Base-by-base conservation (phyloP, 2,329 filamentous ascomycete species). In the Aspergillus pseudoviridinutans region DNA sequence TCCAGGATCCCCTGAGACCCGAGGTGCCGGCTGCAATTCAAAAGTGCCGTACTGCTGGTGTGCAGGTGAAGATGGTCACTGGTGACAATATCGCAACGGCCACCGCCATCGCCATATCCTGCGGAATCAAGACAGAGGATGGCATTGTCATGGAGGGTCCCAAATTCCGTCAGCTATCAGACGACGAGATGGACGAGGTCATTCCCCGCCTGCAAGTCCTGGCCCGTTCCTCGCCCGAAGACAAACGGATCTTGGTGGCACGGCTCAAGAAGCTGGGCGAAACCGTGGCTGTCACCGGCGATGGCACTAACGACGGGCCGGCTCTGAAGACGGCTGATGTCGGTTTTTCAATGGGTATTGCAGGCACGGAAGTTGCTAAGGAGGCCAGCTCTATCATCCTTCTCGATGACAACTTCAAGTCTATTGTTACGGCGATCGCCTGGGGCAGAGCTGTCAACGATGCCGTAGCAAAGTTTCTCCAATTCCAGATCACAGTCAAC, bases 401-500 rank as follows among this genome's bases (percentile, higher is more conserved):
- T 17, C 80, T 88, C 68, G 85, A 87, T 62, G 85, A 88, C 62
- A 87, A 88, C 70, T 88, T 88, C 68, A 75, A 70, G 55, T 79
- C 85, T 1, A 88, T 88, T 59, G 82, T 88, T 42, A 88, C 84
- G 46, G 86, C 86, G 3, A 78, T 89, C 50, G 82, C 84, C 64
- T 88, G 86, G 86, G 86, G 86, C n/a, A 80, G 86, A 55, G 83
- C 84, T 10, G 86, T 88, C 56, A 88, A 88, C 61, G 86, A 88
- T 60, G 83, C 85, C 0, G 84, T 88, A 35, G 81, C 86, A 68
- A 88, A 88, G 68, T 88, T 89, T 65, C 74, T 87, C 47, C 85
- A 88, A 73, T 80, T 80, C 61, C 79, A 80, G 65, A 84, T 90
- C 63, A 90, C 87, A 0, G 92, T 96, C 77, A 97, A 96, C 80